Base-by-base conservation (phyloP, 116 monocot species). In the Trichopus zeylanicus region DNA sequence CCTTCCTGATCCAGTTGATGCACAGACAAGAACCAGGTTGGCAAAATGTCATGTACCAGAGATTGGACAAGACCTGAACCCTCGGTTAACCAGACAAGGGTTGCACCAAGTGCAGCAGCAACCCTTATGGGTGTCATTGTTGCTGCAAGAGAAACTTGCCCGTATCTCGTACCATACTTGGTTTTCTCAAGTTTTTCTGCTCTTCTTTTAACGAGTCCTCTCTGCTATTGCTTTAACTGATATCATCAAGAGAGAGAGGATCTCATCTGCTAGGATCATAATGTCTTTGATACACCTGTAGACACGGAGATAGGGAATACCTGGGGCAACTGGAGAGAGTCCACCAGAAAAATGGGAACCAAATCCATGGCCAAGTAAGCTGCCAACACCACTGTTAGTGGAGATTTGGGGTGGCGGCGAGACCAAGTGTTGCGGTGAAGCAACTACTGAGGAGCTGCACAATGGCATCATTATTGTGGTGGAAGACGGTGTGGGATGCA, bases 291-390 rank as follows among this genome's bases (percentile, higher is more conserved):
- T 74, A 55, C 79, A 82, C 3, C 88, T 58, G 64, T 82, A 84
- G 18, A 67, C 48, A n/a, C 85, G 75, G 5, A 98, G 80, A 56
- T 88, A 98, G 11, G 91, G 88, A 28, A 98, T 83, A 13, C 98
- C 98, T 5, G 98, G 98, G 2, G 91, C 92, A 46, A 85, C 92
- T 0, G 92, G 88, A 0, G 80, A 83, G 57, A 87, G 67, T 1
- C 91, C 97, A 29, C 97, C 91, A 1, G 74, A 82, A 49, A 79
- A 75, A 66, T 85, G 86, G 16, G 84, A 90, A 32, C 81, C 83
- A 34, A 98, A 91, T 8, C 88, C 92, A 55, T 98, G 98, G 34
- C 98, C 98, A 6, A 98, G 88, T 70, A 98, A 88, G 60, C 69
- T 65, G 7, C 92, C 88, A 48, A 91, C 81, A 18, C 92, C 92